These are phyloP conservation scores for Penicillium sp. DNA, from an alignment of 2,329 filamentous ascomycete species.

Conservation along the genomic window DNA sequence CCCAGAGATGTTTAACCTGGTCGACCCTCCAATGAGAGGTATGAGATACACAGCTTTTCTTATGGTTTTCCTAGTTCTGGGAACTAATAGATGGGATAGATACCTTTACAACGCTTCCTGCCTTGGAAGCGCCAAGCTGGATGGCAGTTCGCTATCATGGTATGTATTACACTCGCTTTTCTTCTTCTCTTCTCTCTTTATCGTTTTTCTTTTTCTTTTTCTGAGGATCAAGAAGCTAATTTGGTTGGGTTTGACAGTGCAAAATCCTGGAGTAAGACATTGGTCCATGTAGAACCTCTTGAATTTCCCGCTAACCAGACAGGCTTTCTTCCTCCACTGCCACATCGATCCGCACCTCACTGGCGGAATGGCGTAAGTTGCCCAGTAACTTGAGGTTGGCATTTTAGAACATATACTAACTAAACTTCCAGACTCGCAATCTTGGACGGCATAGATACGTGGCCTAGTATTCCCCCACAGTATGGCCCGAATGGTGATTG, in stretches of 20 bases:
- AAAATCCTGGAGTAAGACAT: slow-evolving; percentile 2
- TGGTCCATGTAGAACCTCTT: not conserved
- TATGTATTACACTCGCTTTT: not conserved
- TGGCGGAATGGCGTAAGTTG: slow-evolving; percentile 7
- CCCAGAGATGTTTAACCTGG: slow-evolving; percentile 1
- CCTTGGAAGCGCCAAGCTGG: not conserved
- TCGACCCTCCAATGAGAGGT: slow-evolving; percentile 7
- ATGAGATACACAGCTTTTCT: not conserved
- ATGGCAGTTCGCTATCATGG: slow-evolving; percentile 7
- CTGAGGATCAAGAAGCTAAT: not conserved
- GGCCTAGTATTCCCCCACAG: not conserved
- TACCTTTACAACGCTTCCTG: slow-evolving; percentile 1
- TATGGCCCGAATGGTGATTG: not conserved
- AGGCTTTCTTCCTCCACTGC: slow-evolving; percentile 8
- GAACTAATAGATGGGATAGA: not conserved
- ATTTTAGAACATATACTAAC: not conserved
- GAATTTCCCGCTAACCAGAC: not conserved
- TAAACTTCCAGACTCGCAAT: not conserved
- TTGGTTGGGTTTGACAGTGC: not conserved
- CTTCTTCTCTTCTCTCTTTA: not conserved
- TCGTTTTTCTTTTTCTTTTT: not conserved
- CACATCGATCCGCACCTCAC: slow-evolving; percentile 7
- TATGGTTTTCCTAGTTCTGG: not conserved
- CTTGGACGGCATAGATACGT: not conserved
- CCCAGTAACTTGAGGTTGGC: no score